Base-by-base conservation (phyloP, 2,329 filamentous ascomycete genomes). In the Fusarium secorum region DNA sequence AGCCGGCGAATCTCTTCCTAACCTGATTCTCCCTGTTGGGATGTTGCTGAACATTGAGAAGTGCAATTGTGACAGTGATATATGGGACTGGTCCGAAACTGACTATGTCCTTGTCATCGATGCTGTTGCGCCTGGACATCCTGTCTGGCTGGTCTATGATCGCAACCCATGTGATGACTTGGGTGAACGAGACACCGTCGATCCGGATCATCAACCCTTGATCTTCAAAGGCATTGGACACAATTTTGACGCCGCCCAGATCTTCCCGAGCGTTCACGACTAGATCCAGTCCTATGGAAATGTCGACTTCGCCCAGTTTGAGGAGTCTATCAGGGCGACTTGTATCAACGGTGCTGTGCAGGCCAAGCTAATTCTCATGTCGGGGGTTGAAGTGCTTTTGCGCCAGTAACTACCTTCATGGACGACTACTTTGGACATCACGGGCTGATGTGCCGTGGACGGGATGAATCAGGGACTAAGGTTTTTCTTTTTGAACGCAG, bases 101-200 rank as follows among this genome's bases (percentile, higher is more conserved):
- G 17, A 4, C 15, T 44, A 46, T 30, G 18, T 30, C 26, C 7
- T 48, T 0, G 14, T 48, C 4, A 2, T 32, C 1, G 28, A 48
- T 48, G 20, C 20, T 2, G 3, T 48, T 18, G 5, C 45, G 20
- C 45, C 28, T 48, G 20, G n/a, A 7, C 28, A 32, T 48, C 45
- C 45, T 32, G 45, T 48, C 10, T 48, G 45, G 45, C 20, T 48
- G 20, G 3, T 48, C 7, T 48, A 32, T 17, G 4, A 46, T 9
- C 44, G 18, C 11, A 7, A 20, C 2, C 2, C 0, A 28, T 0
- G 0, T 0, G 17, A 28, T 20, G 42, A 28, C 0, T 6, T 14
- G 3, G 17, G 5, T 13, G 42, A 39, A 15, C 42, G 4, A 26
- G 0, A 0, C 5, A 28, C 4, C 18, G 42, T 28, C 18, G 24